Percentiles rank a stretch among this genome's conserved stretches.
phyloP scores from a whole-genome alignment of 225 moss, liverwort and hornwort species.

The Sphagnum contortum region DNA sequence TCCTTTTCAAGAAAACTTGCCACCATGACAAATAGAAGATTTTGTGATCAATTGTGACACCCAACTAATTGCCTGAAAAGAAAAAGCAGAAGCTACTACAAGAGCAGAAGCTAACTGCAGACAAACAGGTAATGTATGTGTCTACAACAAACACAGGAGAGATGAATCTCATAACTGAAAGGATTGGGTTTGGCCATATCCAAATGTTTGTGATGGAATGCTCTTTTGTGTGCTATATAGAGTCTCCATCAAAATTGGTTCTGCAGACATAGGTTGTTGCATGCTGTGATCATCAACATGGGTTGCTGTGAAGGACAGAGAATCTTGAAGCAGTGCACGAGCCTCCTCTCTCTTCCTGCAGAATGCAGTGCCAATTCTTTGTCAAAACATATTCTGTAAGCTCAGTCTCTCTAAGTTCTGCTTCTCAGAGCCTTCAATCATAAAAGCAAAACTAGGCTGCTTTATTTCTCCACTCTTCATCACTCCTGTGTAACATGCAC shows the following conservation, averaged over 20 bases:
- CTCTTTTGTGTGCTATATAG: conserved; percentile 4
- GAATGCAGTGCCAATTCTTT: background rate
- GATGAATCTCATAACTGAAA: background rate
- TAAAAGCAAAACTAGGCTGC: background rate
- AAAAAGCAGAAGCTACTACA: too few relatives aligned
- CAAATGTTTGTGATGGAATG: background rate
- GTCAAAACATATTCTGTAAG: too few relatives aligned
- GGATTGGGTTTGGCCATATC: conserved; percentile 4
- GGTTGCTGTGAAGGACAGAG: background rate
- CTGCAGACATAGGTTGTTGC: background rate
- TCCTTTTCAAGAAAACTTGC: too few relatives aligned
- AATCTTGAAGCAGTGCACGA: conserved; percentile 45
- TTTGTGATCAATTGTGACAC: too few relatives aligned
- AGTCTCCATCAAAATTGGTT: conserved; percentile 1
- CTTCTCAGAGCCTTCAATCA: too few relatives aligned
- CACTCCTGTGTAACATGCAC: too few relatives aligned
- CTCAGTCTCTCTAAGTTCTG: too few relatives aligned
- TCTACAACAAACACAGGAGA: too few relatives aligned
- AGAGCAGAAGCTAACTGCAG: too few relatives aligned
- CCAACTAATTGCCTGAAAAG: too few relatives aligned
- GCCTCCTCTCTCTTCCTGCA: conserved; percentile 47
- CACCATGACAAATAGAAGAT: too few relatives aligned
- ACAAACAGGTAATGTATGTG: too few relatives aligned
- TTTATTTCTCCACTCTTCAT: background rate
- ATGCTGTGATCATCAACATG: background rate